These are phyloP conservation scores for Pholiota conissans DNA, from an alignment of 768 basidiomycete genomes.

Conservation along the genomic window DNA sequence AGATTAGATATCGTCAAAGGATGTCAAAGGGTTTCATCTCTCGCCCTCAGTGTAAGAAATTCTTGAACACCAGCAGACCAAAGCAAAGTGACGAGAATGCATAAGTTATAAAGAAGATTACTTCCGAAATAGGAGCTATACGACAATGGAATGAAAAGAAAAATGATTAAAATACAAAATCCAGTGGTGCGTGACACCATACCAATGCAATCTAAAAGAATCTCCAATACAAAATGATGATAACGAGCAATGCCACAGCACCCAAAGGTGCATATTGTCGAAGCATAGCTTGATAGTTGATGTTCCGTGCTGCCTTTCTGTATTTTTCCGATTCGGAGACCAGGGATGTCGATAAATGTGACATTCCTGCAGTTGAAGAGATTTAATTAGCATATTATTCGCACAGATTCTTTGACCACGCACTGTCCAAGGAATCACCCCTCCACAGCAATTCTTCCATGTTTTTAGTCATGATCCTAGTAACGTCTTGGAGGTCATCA, in stretches of 20 bases:
- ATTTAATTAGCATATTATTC: not conserved
- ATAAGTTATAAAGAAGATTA: not conserved
- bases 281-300: constrained; percentile 91
- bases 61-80: not conserved
- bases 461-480: constrained; percentile 99
- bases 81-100: not conserved
- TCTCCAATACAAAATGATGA: constrained; percentile 80
- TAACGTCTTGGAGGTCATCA: constrained; percentile 96
- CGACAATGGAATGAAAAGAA: constrained; percentile 13
- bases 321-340: constrained; percentile 98
- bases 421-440: constrained; percentile 95
- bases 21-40: no score
- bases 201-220: constrained; percentile 41
- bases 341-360: constrained; percentile 90
- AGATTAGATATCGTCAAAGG: no score
- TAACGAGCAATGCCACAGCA: constrained; percentile 74
- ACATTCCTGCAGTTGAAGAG: constrained; percentile 71
- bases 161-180: constrained; percentile 21
- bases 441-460: constrained; percentile 99
- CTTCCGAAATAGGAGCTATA: constrained; percentile 6
- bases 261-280: constrained; percentile 95
- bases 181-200: constrained; percentile 9
- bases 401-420: constrained; percentile 25
- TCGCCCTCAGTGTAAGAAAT: not conserved
- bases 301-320: constrained; percentile 90